phyloP scores from a whole-genome alignment of 768 basidiomycete species.

The Leucocoprinus sp. region DNA sequence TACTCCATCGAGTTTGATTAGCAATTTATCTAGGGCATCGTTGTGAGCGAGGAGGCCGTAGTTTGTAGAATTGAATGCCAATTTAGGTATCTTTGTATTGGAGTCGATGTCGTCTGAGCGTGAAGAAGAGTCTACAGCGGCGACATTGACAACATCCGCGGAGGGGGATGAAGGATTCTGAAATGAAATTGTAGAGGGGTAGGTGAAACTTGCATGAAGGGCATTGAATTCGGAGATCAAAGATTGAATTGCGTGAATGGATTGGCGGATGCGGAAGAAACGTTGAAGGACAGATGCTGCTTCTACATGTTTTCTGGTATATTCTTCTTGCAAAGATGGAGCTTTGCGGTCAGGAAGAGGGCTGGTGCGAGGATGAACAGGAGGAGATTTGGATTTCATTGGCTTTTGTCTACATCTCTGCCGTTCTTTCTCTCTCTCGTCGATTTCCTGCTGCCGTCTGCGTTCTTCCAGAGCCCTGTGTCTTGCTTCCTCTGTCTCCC shows the following conservation, averaged over 20 bases:
- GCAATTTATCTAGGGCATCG: slow-evolving; percentile 53
- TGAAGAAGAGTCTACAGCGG: slow-evolving; percentile 19
- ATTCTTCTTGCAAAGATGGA: slow-evolving; percentile 16
- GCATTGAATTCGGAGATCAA: slow-evolving; percentile 36
- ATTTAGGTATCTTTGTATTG: slow-evolving; percentile 21
- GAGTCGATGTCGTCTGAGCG: slow-evolving; percentile 16
- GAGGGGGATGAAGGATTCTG: slow-evolving; percentile 18
- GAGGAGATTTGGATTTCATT: not conserved
- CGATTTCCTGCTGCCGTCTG: slow-evolving; percentile 13
- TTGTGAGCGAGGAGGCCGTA: slow-evolving; percentile 51
- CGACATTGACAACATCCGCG: slow-evolving; percentile 17
- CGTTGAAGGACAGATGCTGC: slow-evolving; percentile 42
- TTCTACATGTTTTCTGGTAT: slow-evolving; percentile 25
- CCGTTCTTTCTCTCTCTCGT: slow-evolving; percentile 15
- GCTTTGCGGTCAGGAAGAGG: slow-evolving; percentile 10
- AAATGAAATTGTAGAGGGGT: slow-evolving; percentile 43
- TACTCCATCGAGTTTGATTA: slow-evolving; percentile 61
- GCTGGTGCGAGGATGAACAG: slow-evolving; percentile 1
- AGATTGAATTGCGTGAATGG: slow-evolving; percentile 31
- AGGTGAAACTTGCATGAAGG: slow-evolving; percentile 33
- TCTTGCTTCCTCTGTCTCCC: slow-evolving; percentile 14
- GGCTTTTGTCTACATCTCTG: slow-evolving; percentile 15
- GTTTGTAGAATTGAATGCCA: slow-evolving; percentile 57
- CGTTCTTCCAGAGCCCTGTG: slow-evolving; percentile 16
- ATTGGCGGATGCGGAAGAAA: slow-evolving; percentile 33